A percentile compares a stretch with the other conserved stretches of the same genome.
phyloP scores from a whole-genome alignment of 2,329 filamentous ascomycete genomes.

The Xylariaceae sp. region DNA sequence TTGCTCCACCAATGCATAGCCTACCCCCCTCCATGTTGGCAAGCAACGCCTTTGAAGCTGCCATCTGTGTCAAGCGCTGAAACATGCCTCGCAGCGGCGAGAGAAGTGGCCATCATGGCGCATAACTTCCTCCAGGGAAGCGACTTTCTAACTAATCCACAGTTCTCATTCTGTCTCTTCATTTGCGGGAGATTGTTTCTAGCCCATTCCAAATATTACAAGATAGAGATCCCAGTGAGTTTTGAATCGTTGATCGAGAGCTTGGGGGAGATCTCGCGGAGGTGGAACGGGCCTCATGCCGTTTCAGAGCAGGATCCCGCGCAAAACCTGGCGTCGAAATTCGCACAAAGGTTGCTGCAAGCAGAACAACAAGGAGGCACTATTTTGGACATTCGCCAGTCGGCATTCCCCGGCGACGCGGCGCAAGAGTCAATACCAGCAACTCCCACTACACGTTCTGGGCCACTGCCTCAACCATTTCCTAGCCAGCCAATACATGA shows the following conservation, averaged over 20 bases:
- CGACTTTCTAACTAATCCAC: slow-evolving; percentile 30
- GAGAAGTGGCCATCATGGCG: slow-evolving; percentile 45
- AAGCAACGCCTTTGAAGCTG: slow-evolving; percentile 32
- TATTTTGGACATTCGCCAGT: slow-evolving; percentile 33
- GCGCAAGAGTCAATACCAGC: neutral
- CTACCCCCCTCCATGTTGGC: slow-evolving; percentile 37
- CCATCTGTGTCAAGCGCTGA: slow-evolving; percentile 47
- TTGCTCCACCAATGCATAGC: slow-evolving; percentile 48
- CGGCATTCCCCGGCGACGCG: slow-evolving; percentile 33
- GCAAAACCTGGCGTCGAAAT: slow-evolving; percentile 36
- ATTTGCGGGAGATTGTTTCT: slow-evolving; percentile 44
- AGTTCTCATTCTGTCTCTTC: slow-evolving; percentile 47
- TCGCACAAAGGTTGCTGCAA: slow-evolving; percentile 30
- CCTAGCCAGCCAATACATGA: neutral
- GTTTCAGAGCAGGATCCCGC: neutral
- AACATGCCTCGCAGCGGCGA: slow-evolving; percentile 45
- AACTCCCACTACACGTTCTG: neutral
- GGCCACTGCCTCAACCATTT: neutral
- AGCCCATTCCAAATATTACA: slow-evolving; percentile 34
- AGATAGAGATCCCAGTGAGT: slow-evolving; percentile 25
- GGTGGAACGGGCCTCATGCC: slow-evolving; percentile 35
- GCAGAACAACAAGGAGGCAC: slow-evolving; percentile 27
- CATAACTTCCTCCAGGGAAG: slow-evolving; percentile 44
- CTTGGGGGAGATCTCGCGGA: slow-evolving; percentile 35
- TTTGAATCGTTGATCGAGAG: slow-evolving; percentile 35